These are phyloP conservation scores for Pseudogymnoascus verrucosus DNA, from an alignment of 2,329 filamentous ascomycete species.

Conservation along the genomic window DNA sequence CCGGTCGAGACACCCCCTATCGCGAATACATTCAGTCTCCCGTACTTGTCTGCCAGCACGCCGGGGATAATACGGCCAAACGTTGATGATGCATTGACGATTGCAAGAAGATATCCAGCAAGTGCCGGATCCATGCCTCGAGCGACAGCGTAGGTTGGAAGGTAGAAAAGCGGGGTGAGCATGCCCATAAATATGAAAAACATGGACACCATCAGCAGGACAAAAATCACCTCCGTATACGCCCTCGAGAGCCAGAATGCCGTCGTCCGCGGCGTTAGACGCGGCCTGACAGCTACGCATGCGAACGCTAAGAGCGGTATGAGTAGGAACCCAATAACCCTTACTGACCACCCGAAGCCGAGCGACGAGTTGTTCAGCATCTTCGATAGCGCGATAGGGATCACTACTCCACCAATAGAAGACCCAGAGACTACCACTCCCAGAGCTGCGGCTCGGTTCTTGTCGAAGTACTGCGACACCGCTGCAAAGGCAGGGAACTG, in stretches of 20 bases:
- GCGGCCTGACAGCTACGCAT: constrained; percentile 40
- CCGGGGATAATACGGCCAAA: constrained; percentile 47
- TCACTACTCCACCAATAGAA: constrained; percentile 44
- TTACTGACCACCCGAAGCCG: constrained; percentile 48
- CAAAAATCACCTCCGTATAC: constrained; percentile 29
- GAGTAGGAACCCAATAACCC: constrained; percentile 46
- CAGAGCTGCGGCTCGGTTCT: constrained; percentile 35
- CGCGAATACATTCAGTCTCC: constrained; percentile 39
- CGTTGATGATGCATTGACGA: constrained; percentile 42
- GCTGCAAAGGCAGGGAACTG: constrained; percentile 35
- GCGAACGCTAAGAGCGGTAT: constrained; percentile 24
- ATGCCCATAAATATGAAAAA: constrained; percentile 40
- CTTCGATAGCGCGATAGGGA: constrained; percentile 49
- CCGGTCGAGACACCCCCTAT: constrained; percentile 18
- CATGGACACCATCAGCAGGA: constrained; percentile 27
- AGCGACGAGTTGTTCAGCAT: constrained; percentile 38
- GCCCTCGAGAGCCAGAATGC: constrained; percentile 21
- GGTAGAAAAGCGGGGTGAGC: constrained; percentile 44
- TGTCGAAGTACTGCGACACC: constrained; percentile 38
- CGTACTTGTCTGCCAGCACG: constrained; percentile 41
- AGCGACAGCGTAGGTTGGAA: constrained; percentile 32
- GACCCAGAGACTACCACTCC: constrained; percentile 35
- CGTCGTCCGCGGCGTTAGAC: constrained; percentile 30
- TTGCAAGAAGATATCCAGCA: constrained; percentile 42
- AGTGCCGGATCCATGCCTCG: constrained; percentile 39